Conservation (phyloP, 1,284 basidiomycete genomes). For the Leccinum subrobustum region DNA sequence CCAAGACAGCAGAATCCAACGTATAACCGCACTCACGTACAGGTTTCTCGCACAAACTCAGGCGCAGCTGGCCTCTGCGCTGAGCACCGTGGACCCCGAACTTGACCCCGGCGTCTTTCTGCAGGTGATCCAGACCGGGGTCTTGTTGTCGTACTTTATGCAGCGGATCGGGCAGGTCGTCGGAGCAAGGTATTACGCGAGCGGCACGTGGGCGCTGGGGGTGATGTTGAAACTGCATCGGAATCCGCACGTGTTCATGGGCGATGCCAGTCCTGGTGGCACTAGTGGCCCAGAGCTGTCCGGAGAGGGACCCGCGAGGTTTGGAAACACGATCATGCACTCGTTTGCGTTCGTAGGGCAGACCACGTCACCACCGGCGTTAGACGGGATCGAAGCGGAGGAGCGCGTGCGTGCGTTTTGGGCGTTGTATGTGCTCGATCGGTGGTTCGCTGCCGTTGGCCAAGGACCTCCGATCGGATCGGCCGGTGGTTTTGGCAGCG, state of each 20-base stretch:
- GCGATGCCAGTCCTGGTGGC: not conserved
- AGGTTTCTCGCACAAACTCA: slow-evolving; percentile 34
- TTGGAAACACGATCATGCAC: not conserved
- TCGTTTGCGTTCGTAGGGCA: slow-evolving; percentile 10
- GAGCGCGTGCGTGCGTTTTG: slow-evolving; percentile 51
- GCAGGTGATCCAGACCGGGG: slow-evolving; percentile 48
- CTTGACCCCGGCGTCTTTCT: slow-evolving; percentile 33
- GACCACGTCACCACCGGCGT: slow-evolving; percentile 33
- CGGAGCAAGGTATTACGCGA: slow-evolving; percentile 44
- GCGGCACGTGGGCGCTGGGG: slow-evolving; percentile 39
- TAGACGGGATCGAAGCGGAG: slow-evolving; percentile 42
- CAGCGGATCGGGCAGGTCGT: slow-evolving; percentile 40
- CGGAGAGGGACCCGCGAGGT: not conserved
- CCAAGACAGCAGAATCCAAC: not conserved
- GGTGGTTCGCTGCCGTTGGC: slow-evolving; percentile 37
- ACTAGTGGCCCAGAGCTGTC: not conserved
- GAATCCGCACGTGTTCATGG: not conserved
- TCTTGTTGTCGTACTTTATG: slow-evolving; percentile 45
- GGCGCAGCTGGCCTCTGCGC: slow-evolving; percentile 24
- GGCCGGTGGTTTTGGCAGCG: slow-evolving; percentile 15
- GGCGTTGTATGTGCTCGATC: slow-evolving; percentile 42
- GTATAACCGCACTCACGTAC: slow-evolving; percentile 11
- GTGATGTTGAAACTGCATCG: slow-evolving; percentile 38
- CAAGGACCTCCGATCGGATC: slow-evolving; percentile 27
- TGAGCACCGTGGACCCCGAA: slow-evolving; percentile 15